phyloP scores from a whole-genome alignment of 805 yeast genomes.

The Candida adriatica region DNA sequence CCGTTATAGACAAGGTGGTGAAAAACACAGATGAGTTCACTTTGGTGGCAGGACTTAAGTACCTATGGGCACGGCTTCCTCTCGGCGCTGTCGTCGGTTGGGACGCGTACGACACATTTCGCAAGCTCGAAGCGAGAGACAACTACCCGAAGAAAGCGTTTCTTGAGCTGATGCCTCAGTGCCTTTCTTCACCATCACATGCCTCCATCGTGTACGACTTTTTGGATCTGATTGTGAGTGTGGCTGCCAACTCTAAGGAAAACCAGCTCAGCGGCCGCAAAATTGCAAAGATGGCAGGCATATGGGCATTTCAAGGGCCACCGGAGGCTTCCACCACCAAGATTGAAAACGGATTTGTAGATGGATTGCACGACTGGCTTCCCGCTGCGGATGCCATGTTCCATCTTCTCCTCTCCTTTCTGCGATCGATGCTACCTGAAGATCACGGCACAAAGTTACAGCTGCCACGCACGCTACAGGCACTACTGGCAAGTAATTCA shows the following conservation, averaged over 20 bases:
- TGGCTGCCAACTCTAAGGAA: slow-evolving; percentile 72
- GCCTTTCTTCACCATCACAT: slow-evolving; percentile 77
- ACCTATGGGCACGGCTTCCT: slow-evolving; percentile 82
- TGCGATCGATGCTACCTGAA: slow-evolving; percentile 70
- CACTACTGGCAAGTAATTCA: slow-evolving; percentile 52
- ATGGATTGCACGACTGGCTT: slow-evolving; percentile 72
- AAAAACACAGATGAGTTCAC: slow-evolving; percentile 59
- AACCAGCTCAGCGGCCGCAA: slow-evolving; percentile 77
- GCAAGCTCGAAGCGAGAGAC: slow-evolving; percentile 53
- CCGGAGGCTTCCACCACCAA: slow-evolving; percentile 20
- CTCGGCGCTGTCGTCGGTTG: slow-evolving; percentile 78
- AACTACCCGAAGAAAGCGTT: slow-evolving; percentile 70
- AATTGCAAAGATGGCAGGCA: slow-evolving; percentile 71
- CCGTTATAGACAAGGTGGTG: slow-evolving; percentile 37
- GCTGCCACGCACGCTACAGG: slow-evolving; percentile 62
- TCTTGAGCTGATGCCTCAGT: slow-evolving; percentile 75
- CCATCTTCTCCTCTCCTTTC: slow-evolving; percentile 69
- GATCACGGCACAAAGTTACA: slow-evolving; percentile 47
- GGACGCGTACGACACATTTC: slow-evolving; percentile 72
- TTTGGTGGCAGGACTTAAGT: slow-evolving; percentile 66
- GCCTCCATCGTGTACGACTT: slow-evolving; percentile 87
- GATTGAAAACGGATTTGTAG: slow-evolving; percentile 40
- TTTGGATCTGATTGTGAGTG: slow-evolving; percentile 68
- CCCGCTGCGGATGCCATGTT: slow-evolving; percentile 82
- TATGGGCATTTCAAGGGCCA: slow-evolving; percentile 75